Percentiles rank a stretch among this genome's conserved stretches.
phyloP scores from a whole-genome alignment of 2,329 filamentous ascomycete genomes.

The Penicillium sp. region DNA sequence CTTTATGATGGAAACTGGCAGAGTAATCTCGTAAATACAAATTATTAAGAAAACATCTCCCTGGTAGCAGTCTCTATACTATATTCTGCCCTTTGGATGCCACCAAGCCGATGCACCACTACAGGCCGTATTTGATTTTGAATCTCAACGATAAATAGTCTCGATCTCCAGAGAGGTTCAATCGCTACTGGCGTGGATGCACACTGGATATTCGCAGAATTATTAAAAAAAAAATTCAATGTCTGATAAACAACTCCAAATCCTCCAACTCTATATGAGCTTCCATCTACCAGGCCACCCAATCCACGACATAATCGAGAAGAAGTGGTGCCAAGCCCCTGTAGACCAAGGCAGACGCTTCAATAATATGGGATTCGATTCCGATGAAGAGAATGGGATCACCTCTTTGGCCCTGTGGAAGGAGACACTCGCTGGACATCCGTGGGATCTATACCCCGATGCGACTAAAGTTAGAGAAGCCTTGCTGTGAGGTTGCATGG shows the following conservation, averaged over 20 bases:
- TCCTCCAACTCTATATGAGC: neutral
- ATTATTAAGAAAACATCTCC: neutral
- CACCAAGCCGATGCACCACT: neutral
- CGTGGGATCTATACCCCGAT: neutral
- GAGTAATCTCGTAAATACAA: neutral
- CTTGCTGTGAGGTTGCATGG: too few species aligned
- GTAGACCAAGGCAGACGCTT: neutral
- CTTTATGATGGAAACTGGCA: neutral
- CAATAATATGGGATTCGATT: neutral
- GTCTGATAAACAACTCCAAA: neutral
- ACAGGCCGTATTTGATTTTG: neutral
- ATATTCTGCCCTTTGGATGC: neutral
- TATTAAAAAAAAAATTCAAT: neutral
- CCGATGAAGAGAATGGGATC: neutral
- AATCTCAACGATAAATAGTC: neutral
- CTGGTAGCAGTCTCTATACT: neutral
- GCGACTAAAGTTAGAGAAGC: too few species aligned
- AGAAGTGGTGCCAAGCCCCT: neutral
- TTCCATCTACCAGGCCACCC: neutral
- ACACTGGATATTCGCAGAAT: neutral
- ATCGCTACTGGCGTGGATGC: neutral
- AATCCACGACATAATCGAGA: neutral
- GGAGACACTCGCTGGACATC: neutral
- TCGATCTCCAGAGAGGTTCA: neutral
- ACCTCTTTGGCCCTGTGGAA: neutral